phyloP scores from a whole-genome alignment of 2,329 filamentous ascomycete species.

The Zymoseptoria crescenta region DNA sequence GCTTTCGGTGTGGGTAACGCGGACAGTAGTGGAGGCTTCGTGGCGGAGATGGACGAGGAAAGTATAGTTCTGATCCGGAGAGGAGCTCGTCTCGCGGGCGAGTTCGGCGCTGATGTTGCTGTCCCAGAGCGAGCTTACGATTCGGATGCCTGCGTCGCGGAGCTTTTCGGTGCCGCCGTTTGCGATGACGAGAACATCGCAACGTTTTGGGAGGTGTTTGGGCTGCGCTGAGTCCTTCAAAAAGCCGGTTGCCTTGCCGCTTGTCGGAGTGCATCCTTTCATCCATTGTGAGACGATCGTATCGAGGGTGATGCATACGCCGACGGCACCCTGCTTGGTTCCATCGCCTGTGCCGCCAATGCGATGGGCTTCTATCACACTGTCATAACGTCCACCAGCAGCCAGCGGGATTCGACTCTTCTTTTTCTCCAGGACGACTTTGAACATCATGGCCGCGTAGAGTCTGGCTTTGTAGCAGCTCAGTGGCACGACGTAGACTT shows the following conservation, averaged over 20 bases:
- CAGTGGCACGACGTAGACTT: slow-evolving; percentile 76
- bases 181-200: slow-evolving; percentile 82
- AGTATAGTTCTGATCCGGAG: slow-evolving; percentile 40
- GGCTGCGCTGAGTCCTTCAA: slow-evolving; percentile 10
- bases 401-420: slow-evolving; percentile 75
- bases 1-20: slow-evolving; percentile 49
- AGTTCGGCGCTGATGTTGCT: slow-evolving; percentile 84
- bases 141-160: slow-evolving; percentile 65
- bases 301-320: slow-evolving; percentile 87
- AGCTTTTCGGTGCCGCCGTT: slow-evolving; percentile 67
- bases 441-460: slow-evolving; percentile 77
- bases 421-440: slow-evolving; percentile 81
- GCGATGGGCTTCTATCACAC: slow-evolving; percentile 74
- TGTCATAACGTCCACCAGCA: slow-evolving; percentile 88
- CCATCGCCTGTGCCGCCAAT: slow-evolving; percentile 52
- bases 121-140: slow-evolving; percentile 72
- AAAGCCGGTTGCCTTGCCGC: slow-evolving; percentile 11
- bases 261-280: slow-evolving; percentile 24
- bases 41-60: slow-evolving; percentile 90
- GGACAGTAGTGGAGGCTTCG: slow-evolving; percentile 46
- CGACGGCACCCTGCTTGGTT: slow-evolving; percentile 54
- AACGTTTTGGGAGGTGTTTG: slow-evolving; percentile 33
- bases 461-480: slow-evolving; percentile 88
- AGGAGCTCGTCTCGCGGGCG: slow-evolving; percentile 51
- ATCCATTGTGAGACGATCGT: slow-evolving; percentile 59